phyloP scores from a whole-genome alignment of 345 rosid species.

The Corchorus capsularis region DNA sequence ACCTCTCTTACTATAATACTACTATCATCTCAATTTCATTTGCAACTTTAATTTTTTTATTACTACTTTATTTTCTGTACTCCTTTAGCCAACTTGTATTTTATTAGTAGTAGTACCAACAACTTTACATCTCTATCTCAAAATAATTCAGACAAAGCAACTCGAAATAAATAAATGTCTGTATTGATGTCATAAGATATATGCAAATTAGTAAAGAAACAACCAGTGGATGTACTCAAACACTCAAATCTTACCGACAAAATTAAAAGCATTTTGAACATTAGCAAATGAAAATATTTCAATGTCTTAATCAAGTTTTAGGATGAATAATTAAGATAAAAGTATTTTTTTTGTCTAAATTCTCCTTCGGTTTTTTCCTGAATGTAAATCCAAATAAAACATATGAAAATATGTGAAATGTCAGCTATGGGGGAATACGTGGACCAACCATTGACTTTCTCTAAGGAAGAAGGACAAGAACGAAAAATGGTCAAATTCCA shows the following conservation, averaged over 20 bases:
- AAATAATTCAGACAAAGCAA: too few relatives aligned
- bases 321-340: too few relatives aligned
- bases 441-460: slow-evolving; percentile 37
- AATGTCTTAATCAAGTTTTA: not conserved
- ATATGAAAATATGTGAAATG: not conserved
- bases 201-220: too few relatives aligned
- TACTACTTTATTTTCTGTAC: not conserved
- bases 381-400: not conserved
- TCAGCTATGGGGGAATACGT: not conserved
- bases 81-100: not conserved
- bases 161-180: too few relatives aligned
- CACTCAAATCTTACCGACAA: not conserved
- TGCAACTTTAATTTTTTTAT: too few relatives aligned
- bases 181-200: too few relatives aligned
- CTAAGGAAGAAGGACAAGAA: not conserved
- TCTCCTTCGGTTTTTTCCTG: not conserved
- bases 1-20: not conserved
- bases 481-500: slow-evolving; percentile 14
- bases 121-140: not conserved
- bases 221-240: not conserved
- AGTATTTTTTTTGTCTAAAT: too few relatives aligned
- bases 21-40: not conserved
- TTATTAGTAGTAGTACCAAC: too few relatives aligned
- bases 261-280: not conserved
- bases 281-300: not conserved